These are phyloP conservation scores for Onygena corvina DNA, from an alignment of 2,329 filamentous ascomycete species.

Conservation along the genomic window DNA sequence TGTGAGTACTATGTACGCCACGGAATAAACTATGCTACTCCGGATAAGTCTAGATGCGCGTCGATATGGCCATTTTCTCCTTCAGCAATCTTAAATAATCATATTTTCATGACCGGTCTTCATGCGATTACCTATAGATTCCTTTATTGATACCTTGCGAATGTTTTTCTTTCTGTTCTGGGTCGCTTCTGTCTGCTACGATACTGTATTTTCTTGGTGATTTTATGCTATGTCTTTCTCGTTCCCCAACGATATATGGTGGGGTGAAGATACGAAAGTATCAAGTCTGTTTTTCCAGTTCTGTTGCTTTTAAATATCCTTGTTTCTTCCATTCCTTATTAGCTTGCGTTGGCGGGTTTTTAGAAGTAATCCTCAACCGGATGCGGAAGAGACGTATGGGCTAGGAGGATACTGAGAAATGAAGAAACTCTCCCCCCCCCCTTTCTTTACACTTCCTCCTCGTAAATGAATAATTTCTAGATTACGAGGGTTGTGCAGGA, in stretches of 20 bases:
- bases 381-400: neutral
- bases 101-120: neutral
- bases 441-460: too few species aligned
- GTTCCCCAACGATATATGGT: neutral
- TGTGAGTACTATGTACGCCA: neutral
- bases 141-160: neutral
- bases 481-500: neutral
- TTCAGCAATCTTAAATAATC: neutral
- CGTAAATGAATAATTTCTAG: neutral
- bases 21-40: neutral
- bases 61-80: neutral
- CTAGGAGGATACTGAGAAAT: neutral
- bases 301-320: neutral
- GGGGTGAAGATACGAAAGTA: neutral
- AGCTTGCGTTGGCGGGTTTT: neutral
- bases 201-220: neutral
- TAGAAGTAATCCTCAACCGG: neutral
- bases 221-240: neutral
- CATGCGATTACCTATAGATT: neutral
- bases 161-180: neutral
- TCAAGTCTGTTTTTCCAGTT: neutral
- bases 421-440: neutral
- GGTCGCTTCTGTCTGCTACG: neutral
- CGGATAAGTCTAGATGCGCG: neutral
- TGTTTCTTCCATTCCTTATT: neutral